Conservation (phyloP, 345 rosid genomes). For the Combretum micranthum region DNA sequence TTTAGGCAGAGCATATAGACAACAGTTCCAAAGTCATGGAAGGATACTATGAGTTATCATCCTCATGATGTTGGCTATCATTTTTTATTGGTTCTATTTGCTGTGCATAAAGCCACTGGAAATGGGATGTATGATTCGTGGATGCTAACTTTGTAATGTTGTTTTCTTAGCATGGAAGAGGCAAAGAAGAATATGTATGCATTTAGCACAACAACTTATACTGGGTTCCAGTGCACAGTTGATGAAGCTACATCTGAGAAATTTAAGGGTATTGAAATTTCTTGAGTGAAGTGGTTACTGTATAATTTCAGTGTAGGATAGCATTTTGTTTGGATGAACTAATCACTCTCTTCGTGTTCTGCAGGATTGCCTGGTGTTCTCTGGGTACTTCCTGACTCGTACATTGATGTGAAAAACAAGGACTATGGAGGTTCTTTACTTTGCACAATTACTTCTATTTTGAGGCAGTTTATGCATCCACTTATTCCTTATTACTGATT, state of each 20-base stretch:
- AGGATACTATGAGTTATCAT: too few relatives aligned
- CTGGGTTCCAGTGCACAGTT: slow-evolving; percentile 90
- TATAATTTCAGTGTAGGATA: background rate
- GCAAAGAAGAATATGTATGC: slow-evolving; percentile 97
- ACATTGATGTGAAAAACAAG: slow-evolving; percentile 92
- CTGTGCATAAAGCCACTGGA: too few relatives aligned
- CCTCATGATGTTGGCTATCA: too few relatives aligned
- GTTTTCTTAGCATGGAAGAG: slow-evolving; percentile 71
- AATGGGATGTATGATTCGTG: background rate
- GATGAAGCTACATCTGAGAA: slow-evolving; percentile 83
- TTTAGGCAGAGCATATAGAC: too few relatives aligned
- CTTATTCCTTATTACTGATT: background rate
- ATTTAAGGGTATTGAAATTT: slow-evolving; percentile 53
- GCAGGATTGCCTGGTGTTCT: slow-evolving; percentile 96
- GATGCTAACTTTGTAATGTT: background rate
- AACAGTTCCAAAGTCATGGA: too few relatives aligned
- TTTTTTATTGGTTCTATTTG: too few relatives aligned
- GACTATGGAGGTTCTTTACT: slow-evolving; percentile 80
- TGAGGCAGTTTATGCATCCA: background rate
- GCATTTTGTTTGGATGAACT: background rate
- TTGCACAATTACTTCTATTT: background rate
- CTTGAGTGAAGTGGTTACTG: background rate
- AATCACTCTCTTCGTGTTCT: slow-evolving; percentile 3
- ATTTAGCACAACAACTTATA: slow-evolving; percentile 86
- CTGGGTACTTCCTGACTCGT: slow-evolving; percentile 96